phyloP scores from a whole-genome alignment of 2,329 filamentous ascomycete genomes.

The Grosmannia serpens region DNA sequence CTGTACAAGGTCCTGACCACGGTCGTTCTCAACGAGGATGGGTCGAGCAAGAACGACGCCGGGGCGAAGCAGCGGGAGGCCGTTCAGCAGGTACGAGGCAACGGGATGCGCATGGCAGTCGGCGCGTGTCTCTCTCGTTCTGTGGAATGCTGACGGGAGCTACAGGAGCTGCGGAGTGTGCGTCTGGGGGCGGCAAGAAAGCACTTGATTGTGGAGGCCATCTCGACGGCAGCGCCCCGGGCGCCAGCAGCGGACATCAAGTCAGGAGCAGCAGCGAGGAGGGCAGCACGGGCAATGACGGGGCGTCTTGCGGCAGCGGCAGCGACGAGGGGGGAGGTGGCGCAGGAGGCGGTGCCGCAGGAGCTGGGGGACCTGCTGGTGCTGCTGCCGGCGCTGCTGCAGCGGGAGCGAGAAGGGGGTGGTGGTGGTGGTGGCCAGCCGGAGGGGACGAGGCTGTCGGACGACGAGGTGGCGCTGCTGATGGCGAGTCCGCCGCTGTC shows the following conservation, averaged over 20 bases:
- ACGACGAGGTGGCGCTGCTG: slow-evolving; percentile 28
- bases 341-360: slow-evolving; percentile 13
- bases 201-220: slow-evolving; percentile 38
- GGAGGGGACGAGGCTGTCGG: slow-evolving; percentile 17
- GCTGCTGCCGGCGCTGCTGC: slow-evolving; percentile 38
- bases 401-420: slow-evolving; percentile 15
- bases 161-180: slow-evolving; percentile 36
- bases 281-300: slow-evolving; percentile 8
- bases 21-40: slow-evolving; percentile 43
- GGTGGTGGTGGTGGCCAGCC: background rate
- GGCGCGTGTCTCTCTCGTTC: background rate
- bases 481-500: slow-evolving; percentile 39
- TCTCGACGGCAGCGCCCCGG: slow-evolving; percentile 29
- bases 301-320: background rate
- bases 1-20: slow-evolving; percentile 44
- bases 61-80: slow-evolving; percentile 36
- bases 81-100: slow-evolving; percentile 33
- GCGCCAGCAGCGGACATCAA: background rate
- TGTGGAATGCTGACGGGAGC: background rate
- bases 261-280: slow-evolving; percentile 4
- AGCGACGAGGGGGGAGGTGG: slow-evolving; percentile 10
- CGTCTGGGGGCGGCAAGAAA: slow-evolving; percentile 37
- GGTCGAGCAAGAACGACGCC: slow-evolving; percentile 33
- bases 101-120: no score
- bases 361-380: slow-evolving; percentile 40